Conservation (phyloP, 1,284 basidiomycete species). For the Golubevia sp. region DNA sequence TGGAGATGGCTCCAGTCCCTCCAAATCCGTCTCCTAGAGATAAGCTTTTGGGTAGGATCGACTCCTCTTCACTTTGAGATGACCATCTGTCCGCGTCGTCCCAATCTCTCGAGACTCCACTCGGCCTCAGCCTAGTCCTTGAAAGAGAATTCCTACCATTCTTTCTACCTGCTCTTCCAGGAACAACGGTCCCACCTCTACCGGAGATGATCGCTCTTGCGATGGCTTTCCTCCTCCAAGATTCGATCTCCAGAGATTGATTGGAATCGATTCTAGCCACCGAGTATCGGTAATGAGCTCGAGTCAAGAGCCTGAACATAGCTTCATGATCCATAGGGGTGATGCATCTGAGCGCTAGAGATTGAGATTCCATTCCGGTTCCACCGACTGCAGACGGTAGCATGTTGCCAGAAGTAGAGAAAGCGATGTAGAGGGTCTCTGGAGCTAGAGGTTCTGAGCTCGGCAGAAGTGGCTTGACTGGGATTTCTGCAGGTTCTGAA, state of each 20-base stretch:
- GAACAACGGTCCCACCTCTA: constrained; percentile 32
- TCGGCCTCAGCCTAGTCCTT: constrained; percentile 23
- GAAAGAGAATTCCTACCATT: constrained; percentile 27
- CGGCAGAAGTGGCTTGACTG: constrained; percentile 17
- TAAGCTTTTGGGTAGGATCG: constrained; percentile 1
- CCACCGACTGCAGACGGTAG: neutral
- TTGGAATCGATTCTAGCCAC: neutral
- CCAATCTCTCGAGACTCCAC: constrained; percentile 25
- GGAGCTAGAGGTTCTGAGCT: constrained; percentile 16
- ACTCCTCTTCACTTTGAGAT: constrained; percentile 30
- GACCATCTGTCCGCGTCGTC: constrained; percentile 46
- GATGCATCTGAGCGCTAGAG: constrained; percentile 19
- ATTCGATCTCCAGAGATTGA: constrained; percentile 8
- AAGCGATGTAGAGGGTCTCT: constrained; percentile 13
- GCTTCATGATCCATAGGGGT: constrained; percentile 28
- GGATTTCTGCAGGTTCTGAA: constrained; percentile 13
- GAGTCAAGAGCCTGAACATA: constrained; percentile 15
- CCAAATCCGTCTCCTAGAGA: too few relatives aligned
- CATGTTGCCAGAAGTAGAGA: constrained; percentile 11
- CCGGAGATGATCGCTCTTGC: constrained; percentile 31
- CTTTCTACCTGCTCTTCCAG: constrained; percentile 17
- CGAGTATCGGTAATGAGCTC: constrained; percentile 19
- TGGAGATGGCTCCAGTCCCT: too few relatives aligned
- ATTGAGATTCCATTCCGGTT: neutral
- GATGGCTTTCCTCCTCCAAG: constrained; percentile 29